A percentile compares a stretch with the other conserved stretches of the same genome.
Conservation (phyloP, 345 rosid species). For the Leavenworthia alabamica region DNA sequence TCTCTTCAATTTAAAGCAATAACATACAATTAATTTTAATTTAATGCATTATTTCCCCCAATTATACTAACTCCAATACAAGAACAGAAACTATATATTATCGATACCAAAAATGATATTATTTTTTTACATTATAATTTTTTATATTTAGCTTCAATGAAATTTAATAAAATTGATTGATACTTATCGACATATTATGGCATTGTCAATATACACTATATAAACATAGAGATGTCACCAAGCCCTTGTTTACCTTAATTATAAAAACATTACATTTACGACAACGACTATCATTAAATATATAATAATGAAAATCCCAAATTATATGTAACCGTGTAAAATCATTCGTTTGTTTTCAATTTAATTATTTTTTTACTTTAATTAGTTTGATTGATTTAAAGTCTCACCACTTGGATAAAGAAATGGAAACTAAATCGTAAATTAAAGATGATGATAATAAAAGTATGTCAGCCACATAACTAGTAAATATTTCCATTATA, state of each 20-base stretch:
- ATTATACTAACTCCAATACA: not conserved
- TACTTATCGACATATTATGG: slow-evolving; percentile 10
- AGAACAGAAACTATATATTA: slow-evolving; percentile 8
- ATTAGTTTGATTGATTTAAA: slow-evolving; percentile 21
- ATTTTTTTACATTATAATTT: not conserved
- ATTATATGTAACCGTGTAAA: slow-evolving; percentile 18
- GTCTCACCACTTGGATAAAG: not conserved
- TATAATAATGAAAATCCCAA: slow-evolving; percentile 1
- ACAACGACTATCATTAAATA: slow-evolving; percentile 6
- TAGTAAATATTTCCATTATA: not conserved
- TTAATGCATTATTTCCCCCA: not conserved
- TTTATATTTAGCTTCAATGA: not conserved
- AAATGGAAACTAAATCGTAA: slow-evolving; percentile 2
- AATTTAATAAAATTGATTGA: not conserved
- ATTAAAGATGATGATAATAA: not conserved
- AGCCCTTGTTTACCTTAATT: slow-evolving; percentile 12
- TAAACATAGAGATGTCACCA: slow-evolving; percentile 1
- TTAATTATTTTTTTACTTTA: slow-evolving; percentile 18
- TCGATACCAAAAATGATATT: slow-evolving; percentile 8
- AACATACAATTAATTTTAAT: not conserved
- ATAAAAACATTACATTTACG: slow-evolving; percentile 18
- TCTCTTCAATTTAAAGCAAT: slow-evolving; percentile 21
- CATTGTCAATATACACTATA: not conserved
- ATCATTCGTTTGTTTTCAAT: slow-evolving; percentile 8
- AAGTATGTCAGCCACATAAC: slow-evolving; percentile 3